Conservation (phyloP, 176 grass and related monocot species). For the Ampelocalamus luodianensis region DNA sequence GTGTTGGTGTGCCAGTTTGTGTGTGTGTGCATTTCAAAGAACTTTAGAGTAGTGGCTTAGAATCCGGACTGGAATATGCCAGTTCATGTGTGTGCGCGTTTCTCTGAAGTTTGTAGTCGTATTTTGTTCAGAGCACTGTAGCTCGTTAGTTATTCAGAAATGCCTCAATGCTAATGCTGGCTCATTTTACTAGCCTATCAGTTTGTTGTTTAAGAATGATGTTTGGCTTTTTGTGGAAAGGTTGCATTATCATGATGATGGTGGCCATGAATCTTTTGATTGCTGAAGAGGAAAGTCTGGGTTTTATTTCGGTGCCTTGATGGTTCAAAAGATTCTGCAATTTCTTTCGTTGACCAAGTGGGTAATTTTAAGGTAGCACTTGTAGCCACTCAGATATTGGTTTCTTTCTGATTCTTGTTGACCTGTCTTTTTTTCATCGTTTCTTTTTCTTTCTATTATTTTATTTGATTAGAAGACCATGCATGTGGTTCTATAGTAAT, state of each 20-base stretch:
- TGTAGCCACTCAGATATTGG: neutral
- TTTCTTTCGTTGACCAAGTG: neutral
- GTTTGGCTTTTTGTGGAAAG: constrained; percentile 58
- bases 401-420: constrained; percentile 11
- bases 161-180: constrained; percentile 42
- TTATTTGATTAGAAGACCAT: neutral
- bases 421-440: neutral
- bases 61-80: no score
- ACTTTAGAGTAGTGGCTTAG: no score
- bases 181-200: constrained; percentile 62
- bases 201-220: constrained; percentile 50
- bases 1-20: no score
- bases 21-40: no score
- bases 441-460: neutral
- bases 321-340: constrained; percentile 30
- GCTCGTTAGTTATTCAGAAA: no score
- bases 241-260: constrained; percentile 72
- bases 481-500: constrained; percentile 34
- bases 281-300: constrained; percentile 40
- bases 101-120: no score
- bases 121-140: no score
- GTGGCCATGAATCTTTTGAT: constrained; percentile 58
- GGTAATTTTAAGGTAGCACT: constrained; percentile 21
- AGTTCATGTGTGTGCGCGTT: no score
- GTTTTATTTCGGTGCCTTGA: constrained; percentile 31